Base-by-base conservation (phyloP, 179 eudicot species). In the Dionaea muscipula region DNA sequence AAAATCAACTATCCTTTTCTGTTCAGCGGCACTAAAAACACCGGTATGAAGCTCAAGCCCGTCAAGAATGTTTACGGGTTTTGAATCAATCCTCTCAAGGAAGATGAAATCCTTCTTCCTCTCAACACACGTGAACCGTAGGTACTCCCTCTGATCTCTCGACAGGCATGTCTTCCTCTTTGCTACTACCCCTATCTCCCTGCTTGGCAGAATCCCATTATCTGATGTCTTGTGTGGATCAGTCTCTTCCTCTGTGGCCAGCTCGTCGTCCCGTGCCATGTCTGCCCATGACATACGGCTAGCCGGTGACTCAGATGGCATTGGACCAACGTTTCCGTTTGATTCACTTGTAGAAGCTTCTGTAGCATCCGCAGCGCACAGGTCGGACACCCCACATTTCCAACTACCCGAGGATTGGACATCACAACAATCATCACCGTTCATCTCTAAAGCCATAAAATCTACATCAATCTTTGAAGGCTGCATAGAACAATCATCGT, bases 11-110 rank as follows among this genome's bases (percentile, higher is more conserved):
- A 93, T 88, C 71, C 82, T 75, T 52, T 72, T 81, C 78, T 93
- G 99, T 61, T 87, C 95, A 16, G 64, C 89, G 44, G 88, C 91
- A 64, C 96, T 93, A 62, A 93, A 84, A 51, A 86, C 94, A 57
- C 86, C 83, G 1, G 77, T 67, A 55, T 87, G 96, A 51, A 93
- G 74, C 86, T 93, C 99, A 45, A 91, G 78, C 4, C 99, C 96
- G 25, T 84, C 78, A n/a, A 88, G 67, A 56, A 93, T 81, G 72
- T 93, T 87, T 9, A 73, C 78, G 19, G 69, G 5, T 57, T 75
- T 93, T 51, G 85, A 85, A 39, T 81, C 66, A 31, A 87, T 60
- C 61, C 86, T 84, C 75, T 90, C 93, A 50, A 79, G 58, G 48
- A 81, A 82, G 17, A 72, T 73, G 53, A 70, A 87, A 62, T 93